Base-by-base conservation (phyloP, 2,329 filamentous ascomycete species). In the Penicillium sp. region DNA sequence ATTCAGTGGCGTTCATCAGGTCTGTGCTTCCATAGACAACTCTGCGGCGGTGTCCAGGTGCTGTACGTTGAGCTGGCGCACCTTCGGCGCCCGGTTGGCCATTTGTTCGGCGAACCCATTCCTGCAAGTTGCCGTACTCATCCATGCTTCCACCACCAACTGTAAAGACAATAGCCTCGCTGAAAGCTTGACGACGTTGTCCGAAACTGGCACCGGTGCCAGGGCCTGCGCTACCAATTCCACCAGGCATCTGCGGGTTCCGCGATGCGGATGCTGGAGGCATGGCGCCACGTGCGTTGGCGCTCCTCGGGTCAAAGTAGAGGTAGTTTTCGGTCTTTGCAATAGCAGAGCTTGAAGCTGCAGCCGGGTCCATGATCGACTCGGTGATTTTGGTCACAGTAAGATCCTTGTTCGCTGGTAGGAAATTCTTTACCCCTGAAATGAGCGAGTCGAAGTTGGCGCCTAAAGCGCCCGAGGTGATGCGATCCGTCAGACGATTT, bases 351-450 rank as follows among this genome's bases (percentile, higher is more conserved):
- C 91, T 93, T 4, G 91, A 91, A 3, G 94, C 93, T 11, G 91
- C 86, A 45, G 91, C 84, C 0, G 94, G 94, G 70, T 99, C 94
- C 93, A 99, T 99, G 68, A 99, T 88, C 1, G 91, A 96, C 75
- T 99, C 94, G 40, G 94, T 93, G 70, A 99, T 97, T 77, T 97
- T 97, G 55, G 95, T 99, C 52, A 99, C 85, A 0, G 94, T 97
- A 10, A 97, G 84, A 71, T 99, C 95, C 67, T 92, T 91, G 77
- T 99, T 95, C 15, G 87, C 91, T 0, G 95, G 94, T n/a, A 99
- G 79, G 76, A 99, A 96, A 76, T 96, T 97, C 78, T 97, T 99
- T 70, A 99, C 93, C 43, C 93, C 93, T 6, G 91, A 93, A 60
- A 97, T 92, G 43, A 99, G 84, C 31, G 89, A 93, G 74, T 97